phyloP scores from a whole-genome alignment of 2,329 filamentous ascomycete species.

The Penicillium sp. region DNA sequence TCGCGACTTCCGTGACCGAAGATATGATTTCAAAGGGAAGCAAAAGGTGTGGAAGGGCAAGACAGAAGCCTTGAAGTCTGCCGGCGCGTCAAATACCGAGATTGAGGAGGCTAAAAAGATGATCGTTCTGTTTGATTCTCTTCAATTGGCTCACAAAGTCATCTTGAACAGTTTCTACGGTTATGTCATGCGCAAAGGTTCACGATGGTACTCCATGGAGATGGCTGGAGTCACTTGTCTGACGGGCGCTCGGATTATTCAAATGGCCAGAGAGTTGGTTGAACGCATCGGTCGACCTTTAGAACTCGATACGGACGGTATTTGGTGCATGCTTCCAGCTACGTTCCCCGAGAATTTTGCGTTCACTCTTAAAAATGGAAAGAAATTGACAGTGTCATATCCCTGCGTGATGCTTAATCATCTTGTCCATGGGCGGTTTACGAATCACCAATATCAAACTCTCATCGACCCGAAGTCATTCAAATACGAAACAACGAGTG shows the following conservation, averaged over 20 bases:
- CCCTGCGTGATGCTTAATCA: constrained; percentile 99
- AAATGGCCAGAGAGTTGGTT: constrained; percentile 88
- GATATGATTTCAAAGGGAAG: constrained; percentile 97
- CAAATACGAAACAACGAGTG: constrained; percentile 93
- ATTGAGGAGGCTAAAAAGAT: constrained; percentile 97
- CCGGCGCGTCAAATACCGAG: constrained; percentile 70
- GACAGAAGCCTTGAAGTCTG: constrained; percentile 76
- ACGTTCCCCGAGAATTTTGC: constrained; percentile 95
- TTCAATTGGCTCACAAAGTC: constrained; percentile 97
- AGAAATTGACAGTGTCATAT: constrained; percentile 95
- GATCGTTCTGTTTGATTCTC: constrained; percentile 91
- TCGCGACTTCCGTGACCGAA: constrained; percentile 88
- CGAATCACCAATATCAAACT: constrained; percentile 95
- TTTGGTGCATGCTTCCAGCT: constrained; percentile 97
- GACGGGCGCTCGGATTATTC: constrained; percentile 94
- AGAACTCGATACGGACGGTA: constrained; percentile 96
- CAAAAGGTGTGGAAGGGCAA: constrained; percentile 99
- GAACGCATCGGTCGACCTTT: constrained; percentile 89
- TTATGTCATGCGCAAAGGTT: constrained; percentile 98
- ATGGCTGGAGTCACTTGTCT: constrained; percentile 98
- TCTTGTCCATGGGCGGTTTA: constrained; percentile 88
- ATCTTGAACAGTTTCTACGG: constrained; percentile 99
- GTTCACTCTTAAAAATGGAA: constrained; percentile 92
- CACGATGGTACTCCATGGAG: constrained; percentile 97
- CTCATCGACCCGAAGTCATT: constrained; percentile 73